phyloP scores from a whole-genome alignment of 148 eudicot species.

The Camellia japonica region DNA sequence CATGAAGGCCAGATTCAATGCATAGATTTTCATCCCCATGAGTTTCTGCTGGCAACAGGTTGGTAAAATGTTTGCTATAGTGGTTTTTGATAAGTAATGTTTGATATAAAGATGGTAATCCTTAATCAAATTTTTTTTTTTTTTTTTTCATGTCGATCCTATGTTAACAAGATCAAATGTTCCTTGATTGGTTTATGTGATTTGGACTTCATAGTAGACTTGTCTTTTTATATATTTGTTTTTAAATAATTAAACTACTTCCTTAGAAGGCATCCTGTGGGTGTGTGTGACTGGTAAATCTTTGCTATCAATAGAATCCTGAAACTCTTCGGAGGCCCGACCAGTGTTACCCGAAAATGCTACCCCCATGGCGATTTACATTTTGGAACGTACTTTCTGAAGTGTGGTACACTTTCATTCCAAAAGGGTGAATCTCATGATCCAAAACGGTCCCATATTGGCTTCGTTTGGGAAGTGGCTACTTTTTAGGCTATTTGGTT shows the following conservation, averaged over 20 bases:
- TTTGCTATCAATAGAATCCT: background rate
- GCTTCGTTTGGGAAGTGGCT: no score
- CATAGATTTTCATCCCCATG: slow-evolving; percentile 97
- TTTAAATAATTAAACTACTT: background rate
- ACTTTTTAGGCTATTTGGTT: no score
- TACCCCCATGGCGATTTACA: no score
- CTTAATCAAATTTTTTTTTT: no score
- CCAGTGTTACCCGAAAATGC: no score
- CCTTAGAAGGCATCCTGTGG: background rate
- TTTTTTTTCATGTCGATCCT: background rate
- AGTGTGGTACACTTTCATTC: no score
- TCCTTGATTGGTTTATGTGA: slow-evolving; percentile 8
- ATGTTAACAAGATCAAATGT: background rate
- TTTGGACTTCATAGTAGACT: background rate
- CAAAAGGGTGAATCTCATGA: no score
- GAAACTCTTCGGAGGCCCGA: background rate
- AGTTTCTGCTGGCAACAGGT: slow-evolving; percentile 99
- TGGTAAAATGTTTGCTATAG: slow-evolving; percentile 8
- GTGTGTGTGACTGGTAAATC: background rate
- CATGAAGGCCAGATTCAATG: slow-evolving; percentile 95
- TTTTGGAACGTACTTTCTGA: no score
- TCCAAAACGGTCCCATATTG: no score
- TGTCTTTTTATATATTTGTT: background rate
- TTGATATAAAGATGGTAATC: background rate
- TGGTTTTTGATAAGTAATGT: no score